Evolutionary conservation across 768 basidiomycete genomes (phyloP), one percentile per base, ranked within the genome.

Genomic region (Kwoniella mangroviensis): DNA sequence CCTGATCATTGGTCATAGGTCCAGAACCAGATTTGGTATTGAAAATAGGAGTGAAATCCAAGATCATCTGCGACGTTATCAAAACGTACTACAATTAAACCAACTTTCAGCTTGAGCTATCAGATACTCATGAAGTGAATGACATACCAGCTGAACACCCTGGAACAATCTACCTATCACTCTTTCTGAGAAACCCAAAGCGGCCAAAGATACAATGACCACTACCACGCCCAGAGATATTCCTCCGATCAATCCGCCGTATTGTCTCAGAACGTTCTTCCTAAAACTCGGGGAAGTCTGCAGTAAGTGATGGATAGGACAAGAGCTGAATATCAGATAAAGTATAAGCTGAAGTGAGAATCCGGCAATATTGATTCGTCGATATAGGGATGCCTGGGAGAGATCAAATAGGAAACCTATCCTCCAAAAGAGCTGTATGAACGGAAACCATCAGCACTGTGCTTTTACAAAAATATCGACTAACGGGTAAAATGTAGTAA

Each of bases 401-500:
- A 57, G 17, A 26, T 57, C 26, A 26, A 57, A 24, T 57, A 57
- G 15, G 56, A 57, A 57, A 17, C 56, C 56, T 11, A 57, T 57
- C 24, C 56, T 26, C 56, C 56, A 57, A 10, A 26, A 40, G 12
- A 57, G 26, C 56, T 57, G 17, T 55, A 19, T 12, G 51, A 52
- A 17, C 51, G 51, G 17, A 15, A 52, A 52, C 21, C 51, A 52
- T 21, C 4, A 52, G 3, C 15, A 17, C 51, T 17, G 51, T 51
- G 49, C 13, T 51, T 51, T 51, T 51, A 13, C 49, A 2, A 51
- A 4, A 26, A 26, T 26, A 26, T 26, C 26, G 26, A 26, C 26
- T 26, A 26, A 26, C 34, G 34, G 34, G 34, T 34, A 34, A 34
- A 34, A 34, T 34, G 4, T 34, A 34, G 6, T 34, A 34, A 34